These are phyloP conservation scores for Trichoderma breve DNA, from an alignment of 2,329 filamentous ascomycete species.

Conservation along the genomic window DNA sequence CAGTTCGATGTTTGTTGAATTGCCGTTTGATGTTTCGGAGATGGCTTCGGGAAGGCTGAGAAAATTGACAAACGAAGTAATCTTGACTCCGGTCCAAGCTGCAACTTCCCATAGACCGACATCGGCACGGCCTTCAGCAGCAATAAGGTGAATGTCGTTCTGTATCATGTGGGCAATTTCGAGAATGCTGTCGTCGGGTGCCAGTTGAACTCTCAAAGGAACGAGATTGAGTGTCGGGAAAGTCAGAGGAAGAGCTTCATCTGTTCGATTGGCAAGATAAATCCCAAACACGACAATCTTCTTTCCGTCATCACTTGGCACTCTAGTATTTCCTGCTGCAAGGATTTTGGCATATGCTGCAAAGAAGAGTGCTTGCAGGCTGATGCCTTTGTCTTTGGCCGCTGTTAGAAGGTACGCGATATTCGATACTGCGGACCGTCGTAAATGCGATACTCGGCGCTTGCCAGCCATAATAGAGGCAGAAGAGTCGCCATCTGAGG, in stretches of 20 bases:
- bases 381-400: constrained; percentile 55
- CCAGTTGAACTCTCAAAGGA: constrained; percentile 58
- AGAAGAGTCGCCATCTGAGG: background rate
- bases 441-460: constrained; percentile 38
- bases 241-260: constrained; percentile 45
- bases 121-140: constrained; percentile 46
- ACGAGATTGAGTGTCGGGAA: constrained; percentile 79
- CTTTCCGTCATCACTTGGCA: constrained; percentile 19
- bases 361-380: constrained; percentile 72
- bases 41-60: constrained; percentile 50
- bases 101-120: constrained; percentile 69
- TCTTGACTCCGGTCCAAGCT: constrained; percentile 68
- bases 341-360: constrained; percentile 61
- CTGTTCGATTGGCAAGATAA: constrained; percentile 76
- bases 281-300: constrained; percentile 64
- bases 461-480: constrained; percentile 11
- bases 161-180: constrained; percentile 63
- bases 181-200: constrained; percentile 37
- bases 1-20: background rate
- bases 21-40: background rate
- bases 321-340: background rate
- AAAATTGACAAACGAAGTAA: constrained; percentile 82
- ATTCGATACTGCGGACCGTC: constrained; percentile 45
- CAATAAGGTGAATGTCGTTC: constrained; percentile 62
- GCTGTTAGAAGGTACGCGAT: constrained; percentile 32